Conservation (phyloP, 495 filamentous ascomycete species). For the Daldinia childiae region DNA sequence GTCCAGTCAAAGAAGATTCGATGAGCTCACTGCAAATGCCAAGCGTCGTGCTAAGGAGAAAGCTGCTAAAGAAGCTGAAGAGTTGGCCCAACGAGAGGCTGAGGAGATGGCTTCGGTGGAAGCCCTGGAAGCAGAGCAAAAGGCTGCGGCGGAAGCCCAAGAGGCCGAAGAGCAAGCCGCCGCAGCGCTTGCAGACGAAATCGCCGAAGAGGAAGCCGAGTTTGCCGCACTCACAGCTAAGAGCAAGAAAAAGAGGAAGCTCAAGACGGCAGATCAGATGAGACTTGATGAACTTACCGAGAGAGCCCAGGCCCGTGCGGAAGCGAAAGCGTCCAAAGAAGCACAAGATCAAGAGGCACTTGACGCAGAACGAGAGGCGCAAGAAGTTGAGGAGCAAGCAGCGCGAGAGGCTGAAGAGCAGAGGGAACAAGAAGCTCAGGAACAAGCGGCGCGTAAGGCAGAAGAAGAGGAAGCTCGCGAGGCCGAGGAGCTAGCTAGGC, state of each 20-base stretch:
- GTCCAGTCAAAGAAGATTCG: slow-evolving; percentile 46
- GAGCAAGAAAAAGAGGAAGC: slow-evolving; percentile 43
- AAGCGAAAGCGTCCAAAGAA: slow-evolving; percentile 45
- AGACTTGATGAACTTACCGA: slow-evolving; percentile 52
- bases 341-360: slow-evolving; percentile 36
- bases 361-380: slow-evolving; percentile 24
- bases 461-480: slow-evolving; percentile 51
- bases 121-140: slow-evolving; percentile 31
- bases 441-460: slow-evolving; percentile 41
- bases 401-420: slow-evolving; percentile 51
- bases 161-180: slow-evolving; percentile 37
- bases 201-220: slow-evolving; percentile 42
- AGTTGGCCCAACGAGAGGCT: slow-evolving; percentile 33
- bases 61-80: slow-evolving; percentile 41
- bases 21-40: slow-evolving; percentile 49
- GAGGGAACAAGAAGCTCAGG: slow-evolving; percentile 27
- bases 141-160: slow-evolving; percentile 22
- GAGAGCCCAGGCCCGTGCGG: slow-evolving; percentile 46
- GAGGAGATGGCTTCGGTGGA: slow-evolving; percentile 39
- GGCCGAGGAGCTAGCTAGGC: slow-evolving; percentile 42
- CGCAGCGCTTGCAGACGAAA: slow-evolving; percentile 42
- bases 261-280: slow-evolving; percentile 48
- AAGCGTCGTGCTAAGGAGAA: slow-evolving; percentile 45
- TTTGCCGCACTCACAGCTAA: slow-evolving; percentile 34
- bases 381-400: slow-evolving; percentile 46